Base-by-base conservation (phyloP, 73 alveolate species). In the Urostyla sp. region DNA sequence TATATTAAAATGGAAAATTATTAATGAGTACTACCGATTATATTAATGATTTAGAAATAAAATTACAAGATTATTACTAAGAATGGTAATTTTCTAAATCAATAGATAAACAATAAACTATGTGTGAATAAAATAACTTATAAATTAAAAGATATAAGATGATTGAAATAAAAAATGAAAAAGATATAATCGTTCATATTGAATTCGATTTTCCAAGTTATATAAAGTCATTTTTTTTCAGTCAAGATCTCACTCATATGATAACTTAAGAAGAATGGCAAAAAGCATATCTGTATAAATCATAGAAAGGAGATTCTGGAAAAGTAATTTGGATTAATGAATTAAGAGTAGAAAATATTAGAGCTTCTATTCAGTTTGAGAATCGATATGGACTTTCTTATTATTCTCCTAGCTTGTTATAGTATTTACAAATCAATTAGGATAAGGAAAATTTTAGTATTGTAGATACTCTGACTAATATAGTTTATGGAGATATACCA, bases 121-220 rank as follows among this genome's bases (percentile, higher is more conserved):
- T 63, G 37, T 38, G 60, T 63, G 1, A 34, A 38, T 1, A 63
- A 1, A 4, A n/a, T 27, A 50, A 43, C 21, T 38, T 63, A 1
- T 3, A 44, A 5, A 30, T 63, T 24, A 63, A 21, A 43, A n/a
- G 30, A 13, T 63, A n/a, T 4, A 63, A 63, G 30, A 43, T 43
- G 31, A 63, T 63, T 16, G 79, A 63, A 40, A 63, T 63, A 5
- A 63, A 7, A 24, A 63, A 40, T 40, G 60, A 34, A 24, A 5
- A 38, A 6, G 61, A 63, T 43, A 60, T 63, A 20, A 38, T 1
- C 20, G 31, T 31, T 23, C 79, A 63, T 63, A 24, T 63, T 27
- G 79, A 63, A 10, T 63, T 20, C 44, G 31, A 20, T 27, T 46
- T 20, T 38, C 79, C 79, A 1, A 8, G 38, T n/a, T 63, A 63